Percentiles rank a stretch among this genome's conserved stretches.
phyloP scores from a whole-genome alignment of 495 filamentous ascomycete species.

The Saxophila tyrrhenica region DNA sequence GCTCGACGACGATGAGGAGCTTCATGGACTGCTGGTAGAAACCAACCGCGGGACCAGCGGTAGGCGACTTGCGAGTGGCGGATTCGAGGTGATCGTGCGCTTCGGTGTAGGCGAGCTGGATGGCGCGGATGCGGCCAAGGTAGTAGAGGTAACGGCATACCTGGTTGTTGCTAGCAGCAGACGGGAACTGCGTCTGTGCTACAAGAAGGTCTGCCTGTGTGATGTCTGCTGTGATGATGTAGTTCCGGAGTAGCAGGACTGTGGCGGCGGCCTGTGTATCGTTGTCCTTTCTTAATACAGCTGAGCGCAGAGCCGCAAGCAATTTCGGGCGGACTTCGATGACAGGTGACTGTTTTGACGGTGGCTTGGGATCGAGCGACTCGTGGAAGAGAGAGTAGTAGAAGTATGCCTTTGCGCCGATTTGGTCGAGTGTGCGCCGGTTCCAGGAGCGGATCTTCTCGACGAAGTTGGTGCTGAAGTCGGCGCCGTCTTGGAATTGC shows the following conservation, averaged over 20 bases:
- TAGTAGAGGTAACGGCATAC: conserved; percentile 95
- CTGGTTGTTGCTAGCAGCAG: conserved; percentile 90
- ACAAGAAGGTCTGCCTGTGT: conserved; percentile 92
- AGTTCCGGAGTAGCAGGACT: conserved; percentile 88
- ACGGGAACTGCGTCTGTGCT: conserved; percentile 85
- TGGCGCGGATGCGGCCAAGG: conserved; percentile 86
- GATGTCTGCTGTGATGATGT: conserved; percentile 91
- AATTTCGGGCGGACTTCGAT: conserved; percentile 77
- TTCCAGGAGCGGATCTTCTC: conserved; percentile 80
- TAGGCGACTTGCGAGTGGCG: conserved; percentile 87
- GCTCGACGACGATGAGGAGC: conserved; percentile 83
- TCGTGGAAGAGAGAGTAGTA: conserved; percentile 94
- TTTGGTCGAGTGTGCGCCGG: conserved; percentile 83
- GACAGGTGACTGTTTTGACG: conserved; percentile 72
- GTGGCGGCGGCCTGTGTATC: conserved; percentile 94
- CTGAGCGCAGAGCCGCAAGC: conserved; percentile 78
- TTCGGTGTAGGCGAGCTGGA: conserved; percentile 91
- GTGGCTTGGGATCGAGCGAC: conserved; percentile 72
- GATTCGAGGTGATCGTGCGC: conserved; percentile 89
- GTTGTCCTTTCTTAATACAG: conserved; percentile 87
- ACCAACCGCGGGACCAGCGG: conserved; percentile 74
- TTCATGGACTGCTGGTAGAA: conserved; percentile 95
- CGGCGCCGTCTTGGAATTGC: conserved; percentile 61
- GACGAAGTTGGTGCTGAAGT: conserved; percentile 71
- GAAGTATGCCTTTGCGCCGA: conserved; percentile 93